Base-by-base conservation (phyloP, 2,329 filamentous ascomycete species). In the Diplodia intermedia region DNA sequence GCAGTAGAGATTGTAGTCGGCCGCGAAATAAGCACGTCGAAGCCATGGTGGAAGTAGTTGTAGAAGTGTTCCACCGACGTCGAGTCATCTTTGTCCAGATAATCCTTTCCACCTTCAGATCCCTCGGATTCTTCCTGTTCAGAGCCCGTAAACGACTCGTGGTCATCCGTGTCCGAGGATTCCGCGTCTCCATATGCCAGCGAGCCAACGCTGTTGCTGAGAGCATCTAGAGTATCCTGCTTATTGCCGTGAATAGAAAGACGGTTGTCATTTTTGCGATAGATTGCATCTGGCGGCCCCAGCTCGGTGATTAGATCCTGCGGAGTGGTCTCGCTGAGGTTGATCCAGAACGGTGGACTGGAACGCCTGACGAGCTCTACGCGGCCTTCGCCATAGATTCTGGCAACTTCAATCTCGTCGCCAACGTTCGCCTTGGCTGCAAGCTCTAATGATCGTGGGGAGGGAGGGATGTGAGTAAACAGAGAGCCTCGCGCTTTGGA, bases 31-130 rank as follows among this genome's bases (percentile, higher is more conserved):
- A 98, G 85, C 11, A 97, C 87, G 78, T 99, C 95, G 75, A 99
- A 96, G 1, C 95, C 95, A 70, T 97, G 90, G 71, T 94, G 91
- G 76, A 97, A 99, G 78, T 99, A 99, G 78, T 98, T 98, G 80
- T 95, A 97, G 77, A 98, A 99, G 47, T 83, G 80, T 76, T 96
- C 92, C 4, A 88, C 86, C 1, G 89, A 87, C 3, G 79, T 89
- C 72, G 77, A 84, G 82, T 71, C 83, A 36, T 79, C 78, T 8
- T 50, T 33, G 33, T 69, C 55, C n/a, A 67, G 8, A n/a, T 49
- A 57, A 7, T 36, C n/a, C 15, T 68, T 63, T 3, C 33, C 52
- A 20, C 55, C 75, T n/a, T 78, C 75, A n/a, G 65, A 67, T 29
- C 38, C 65, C 31, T 77, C 76, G 29, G 79, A 86, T 26, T 85